A percentile compares a stretch with the other conserved stretches of the same genome.
Conservation (phyloP, 495 filamentous ascomycete genomes). For the Hypoxylon subgilvum region DNA sequence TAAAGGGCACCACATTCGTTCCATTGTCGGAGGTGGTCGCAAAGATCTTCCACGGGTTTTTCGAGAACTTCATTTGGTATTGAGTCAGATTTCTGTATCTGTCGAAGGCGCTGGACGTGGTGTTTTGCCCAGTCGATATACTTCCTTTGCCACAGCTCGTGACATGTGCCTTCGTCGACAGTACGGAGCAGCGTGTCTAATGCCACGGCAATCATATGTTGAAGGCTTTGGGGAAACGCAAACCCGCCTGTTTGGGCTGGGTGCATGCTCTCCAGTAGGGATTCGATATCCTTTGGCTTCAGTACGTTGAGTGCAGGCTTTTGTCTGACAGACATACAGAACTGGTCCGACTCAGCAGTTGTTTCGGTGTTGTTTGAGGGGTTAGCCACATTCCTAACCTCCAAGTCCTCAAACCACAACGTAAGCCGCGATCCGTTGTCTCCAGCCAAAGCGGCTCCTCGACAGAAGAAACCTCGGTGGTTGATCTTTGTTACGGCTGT, state of each 20-base stretch:
- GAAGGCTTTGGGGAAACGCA: background rate
- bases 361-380: too few relatives aligned
- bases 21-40: background rate
- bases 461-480: background rate
- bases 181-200: background rate
- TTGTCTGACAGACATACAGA: slow-evolving; percentile 9
- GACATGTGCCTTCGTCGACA: background rate
- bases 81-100: too few relatives aligned
- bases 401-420: slow-evolving; percentile 18
- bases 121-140: slow-evolving; percentile 5
- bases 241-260: too few relatives aligned
- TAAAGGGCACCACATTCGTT: slow-evolving; percentile 14
- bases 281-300: too few relatives aligned
- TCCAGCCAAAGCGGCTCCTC: background rate
- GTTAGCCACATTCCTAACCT: slow-evolving; percentile 6
- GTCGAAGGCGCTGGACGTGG: background rate
- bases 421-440: slow-evolving; percentile 1
- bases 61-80: background rate
- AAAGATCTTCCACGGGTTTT: background rate
- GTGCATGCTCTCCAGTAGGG: too few relatives aligned
- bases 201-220: background rate
- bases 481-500: background rate
- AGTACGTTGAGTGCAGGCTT: too few relatives aligned
- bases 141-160: background rate
- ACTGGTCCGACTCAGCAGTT: slow-evolving; percentile 11